Evolutionary conservation across 306 rosid species (phyloP).

Genomic region (Vigna unguiculata): DNA sequence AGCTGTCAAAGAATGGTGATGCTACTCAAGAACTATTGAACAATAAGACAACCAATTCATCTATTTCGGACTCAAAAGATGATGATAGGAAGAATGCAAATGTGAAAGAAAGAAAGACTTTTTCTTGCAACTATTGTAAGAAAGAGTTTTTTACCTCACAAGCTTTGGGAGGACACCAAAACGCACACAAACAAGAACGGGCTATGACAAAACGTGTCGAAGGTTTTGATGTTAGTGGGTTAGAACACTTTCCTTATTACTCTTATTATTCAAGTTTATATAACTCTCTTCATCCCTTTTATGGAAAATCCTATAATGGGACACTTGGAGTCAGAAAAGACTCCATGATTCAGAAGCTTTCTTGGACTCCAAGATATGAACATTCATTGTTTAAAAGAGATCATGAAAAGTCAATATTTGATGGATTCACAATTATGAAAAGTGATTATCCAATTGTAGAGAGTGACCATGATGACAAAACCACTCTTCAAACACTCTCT

Average conservation of each 20-base stretch:
- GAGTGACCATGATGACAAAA: neutral
- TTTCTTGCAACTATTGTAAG: constrained; percentile 67
- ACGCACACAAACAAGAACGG: constrained; percentile 79
- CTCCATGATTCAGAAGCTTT: constrained; percentile 59
- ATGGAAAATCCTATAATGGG: constrained; percentile 46
- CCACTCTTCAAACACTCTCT: neutral
- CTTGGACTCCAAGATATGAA: constrained; percentile 42
- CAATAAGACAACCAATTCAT: neutral
- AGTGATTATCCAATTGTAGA: neutral
- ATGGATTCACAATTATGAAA: neutral
- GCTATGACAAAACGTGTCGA: constrained; percentile 59
- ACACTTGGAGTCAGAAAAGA: constrained; percentile 55
- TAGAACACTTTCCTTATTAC: constrained; percentile 20
- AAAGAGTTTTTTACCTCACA: constrained; percentile 68
- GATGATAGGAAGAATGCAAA: neutral
- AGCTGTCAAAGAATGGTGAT: neutral
- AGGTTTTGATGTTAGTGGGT: constrained; percentile 29
- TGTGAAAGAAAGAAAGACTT: constrained; percentile 39
- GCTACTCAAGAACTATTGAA: neutral
- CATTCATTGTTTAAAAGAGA: constrained; percentile 22
- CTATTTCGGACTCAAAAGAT: neutral
- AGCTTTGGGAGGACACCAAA: constrained; percentile 83
- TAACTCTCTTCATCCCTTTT: constrained; percentile 36
- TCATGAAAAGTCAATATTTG: neutral
- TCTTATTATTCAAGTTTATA: constrained; percentile 42